Evolutionary conservation across 345 rosid genomes (phyloP), one percentile per base, ranked within the genome.

Genomic region (Firmiana major): DNA sequence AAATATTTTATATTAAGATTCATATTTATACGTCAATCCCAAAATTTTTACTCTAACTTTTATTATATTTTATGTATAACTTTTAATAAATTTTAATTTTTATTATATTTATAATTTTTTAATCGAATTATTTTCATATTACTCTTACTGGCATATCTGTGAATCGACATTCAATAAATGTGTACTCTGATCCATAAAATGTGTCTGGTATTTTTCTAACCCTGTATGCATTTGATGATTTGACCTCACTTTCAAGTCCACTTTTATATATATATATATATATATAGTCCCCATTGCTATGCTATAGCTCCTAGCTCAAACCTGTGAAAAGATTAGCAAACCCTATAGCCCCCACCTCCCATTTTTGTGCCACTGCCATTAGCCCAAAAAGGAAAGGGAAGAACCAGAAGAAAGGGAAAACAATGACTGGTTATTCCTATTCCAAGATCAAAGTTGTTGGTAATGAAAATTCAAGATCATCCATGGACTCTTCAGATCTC

Each of bases 401-500:
- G 28, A 36, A n/a, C 60, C 28, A 38, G 19, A 34, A 58, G 21
- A 42, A 6, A 54, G 75, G 31, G 4, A 31, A 42, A 51, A 71
- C 59, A 59, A 89, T 86, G 89, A 84, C 73, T 42, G 76, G 83
- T 22, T 83, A 88, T 55, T 78, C 88, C 74, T 85, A 87, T 53
- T 78, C 88, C 78, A 90, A 81, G 85, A 84, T 90, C 79, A 83
- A 66, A 51, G 51, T 42, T 17, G 38, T 66, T 9, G 59, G 62
- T 62, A n/a, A 63, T 63, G 51, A 55, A 77, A 77, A 73, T 53
- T 79, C 89, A 70, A 86, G 81, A 75, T 84, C 88, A 75, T 84
- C 88, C 65, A 69, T 75, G 63, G 88, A 83, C 55, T 73, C 79
- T 28, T 81, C 88, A 10, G 87, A 85, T 78, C 78, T 79, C 70